phyloP scores from a whole-genome alignment of 2,329 filamentous ascomycete species.

The Aspergillus felis region DNA sequence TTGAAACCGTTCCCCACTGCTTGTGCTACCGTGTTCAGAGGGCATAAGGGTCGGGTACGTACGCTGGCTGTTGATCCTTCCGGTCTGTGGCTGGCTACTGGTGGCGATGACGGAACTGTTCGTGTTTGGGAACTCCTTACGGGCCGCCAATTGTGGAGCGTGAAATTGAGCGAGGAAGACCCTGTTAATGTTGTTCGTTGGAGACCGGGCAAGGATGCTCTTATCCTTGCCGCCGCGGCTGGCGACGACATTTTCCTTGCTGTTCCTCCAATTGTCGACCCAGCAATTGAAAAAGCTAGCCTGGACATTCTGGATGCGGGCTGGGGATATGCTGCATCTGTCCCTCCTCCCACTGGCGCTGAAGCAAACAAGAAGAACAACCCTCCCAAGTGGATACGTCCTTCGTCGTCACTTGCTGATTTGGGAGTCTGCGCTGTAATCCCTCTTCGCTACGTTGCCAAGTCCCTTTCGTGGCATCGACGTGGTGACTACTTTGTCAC shows the following conservation, averaged over 20 bases:
- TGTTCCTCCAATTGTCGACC: slow-evolving; percentile 68
- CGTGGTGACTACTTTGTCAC: slow-evolving; percentile 92
- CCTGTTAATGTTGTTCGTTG: slow-evolving; percentile 84
- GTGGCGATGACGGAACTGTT: slow-evolving; percentile 90
- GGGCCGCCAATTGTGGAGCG: slow-evolving; percentile 82
- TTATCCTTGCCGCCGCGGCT: slow-evolving; percentile 76
- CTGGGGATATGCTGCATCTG: slow-evolving; percentile 82
- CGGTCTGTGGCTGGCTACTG: slow-evolving; percentile 81
- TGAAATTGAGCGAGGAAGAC: slow-evolving; percentile 70
- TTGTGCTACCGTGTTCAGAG: slow-evolving; percentile 79
- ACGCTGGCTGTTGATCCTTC: slow-evolving; percentile 80
- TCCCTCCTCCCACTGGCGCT: slow-evolving; percentile 48
- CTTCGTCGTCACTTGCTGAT: slow-evolving; percentile 67
- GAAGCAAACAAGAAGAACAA: slow-evolving; percentile 63
- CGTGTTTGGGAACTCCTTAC: slow-evolving; percentile 85
- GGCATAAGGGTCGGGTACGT: slow-evolving; percentile 84
- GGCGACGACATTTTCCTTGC: slow-evolving; percentile 85
- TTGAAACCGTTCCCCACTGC: slow-evolving; percentile 91
- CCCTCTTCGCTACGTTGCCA: slow-evolving; percentile 75
- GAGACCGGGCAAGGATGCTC: slow-evolving; percentile 77
- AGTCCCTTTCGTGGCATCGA: slow-evolving; percentile 89
- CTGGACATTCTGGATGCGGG: slow-evolving; percentile 76
- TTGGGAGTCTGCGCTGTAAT: slow-evolving; percentile 73
- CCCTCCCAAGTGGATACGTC: slow-evolving; percentile 78
- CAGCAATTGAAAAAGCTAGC: slow-evolving; percentile 69